Conservation (phyloP, 1,284 basidiomycete species). For the Ustilago trichophora region DNA sequence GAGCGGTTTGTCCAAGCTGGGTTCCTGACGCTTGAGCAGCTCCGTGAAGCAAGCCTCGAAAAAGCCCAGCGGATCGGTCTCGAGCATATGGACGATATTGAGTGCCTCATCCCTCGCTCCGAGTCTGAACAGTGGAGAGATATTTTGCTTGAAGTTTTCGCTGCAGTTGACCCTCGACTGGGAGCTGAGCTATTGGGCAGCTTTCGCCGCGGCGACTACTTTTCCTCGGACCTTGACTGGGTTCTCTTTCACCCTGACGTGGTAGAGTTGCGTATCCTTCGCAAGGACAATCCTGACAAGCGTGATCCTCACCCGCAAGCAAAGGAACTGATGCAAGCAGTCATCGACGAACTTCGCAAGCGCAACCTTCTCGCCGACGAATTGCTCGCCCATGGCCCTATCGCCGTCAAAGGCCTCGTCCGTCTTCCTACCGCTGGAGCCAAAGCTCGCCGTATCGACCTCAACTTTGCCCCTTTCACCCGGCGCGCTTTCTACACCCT, state of each 20-base stretch:
- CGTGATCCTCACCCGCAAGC: constrained; percentile 14
- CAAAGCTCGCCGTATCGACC: constrained; percentile 25
- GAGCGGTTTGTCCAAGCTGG: constrained; percentile 29
- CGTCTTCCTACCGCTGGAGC: constrained; percentile 6
- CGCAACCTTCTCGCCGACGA: constrained; percentile 21
- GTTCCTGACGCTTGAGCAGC: constrained; percentile 25
- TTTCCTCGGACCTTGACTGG: constrained; percentile 41
- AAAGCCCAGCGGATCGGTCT: constrained; percentile 29
- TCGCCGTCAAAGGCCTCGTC: constrained; percentile 24
- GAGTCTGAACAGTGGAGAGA: constrained; percentile 25
- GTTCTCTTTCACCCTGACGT: constrained; percentile 30
- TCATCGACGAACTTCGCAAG: constrained; percentile 7
- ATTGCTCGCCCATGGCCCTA: constrained; percentile 23
- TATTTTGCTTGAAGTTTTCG: constrained; percentile 13
- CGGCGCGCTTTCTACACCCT: constrained; percentile 37
- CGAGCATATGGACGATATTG: constrained; percentile 27
- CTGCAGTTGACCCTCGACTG: constrained; percentile 15
- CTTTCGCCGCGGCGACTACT: constrained; percentile 36
- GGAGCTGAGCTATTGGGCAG: constrained; percentile 29
- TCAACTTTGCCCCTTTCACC: constrained; percentile 35
- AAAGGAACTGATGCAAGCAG: constrained; percentile 1
- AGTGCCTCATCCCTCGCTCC: constrained; percentile 28
- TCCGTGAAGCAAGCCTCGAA: constrained; percentile 26
- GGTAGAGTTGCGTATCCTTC: constrained; percentile 11
- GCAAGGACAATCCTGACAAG: neutral